Percentiles rank a stretch among this genome's conserved stretches.
These are phyloP conservation scores for Penstemon davidsonii DNA, from an alignment of 257 asterid species.

Conservation along the genomic window DNA sequence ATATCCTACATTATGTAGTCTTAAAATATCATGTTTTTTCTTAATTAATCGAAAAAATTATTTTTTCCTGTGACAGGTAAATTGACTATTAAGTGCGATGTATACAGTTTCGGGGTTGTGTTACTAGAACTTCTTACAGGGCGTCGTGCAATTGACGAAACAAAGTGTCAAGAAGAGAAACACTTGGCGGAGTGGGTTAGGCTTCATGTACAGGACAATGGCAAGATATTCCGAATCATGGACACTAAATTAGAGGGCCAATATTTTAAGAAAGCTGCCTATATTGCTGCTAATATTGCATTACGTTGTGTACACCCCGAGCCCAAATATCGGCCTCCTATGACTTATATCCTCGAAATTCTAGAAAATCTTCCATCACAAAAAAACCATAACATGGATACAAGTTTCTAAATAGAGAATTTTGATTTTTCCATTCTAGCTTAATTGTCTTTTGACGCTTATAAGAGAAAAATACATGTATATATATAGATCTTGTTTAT, in stretches of 20 bases:
- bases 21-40: neutral
- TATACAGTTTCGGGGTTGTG: slow-evolving; percentile 55
- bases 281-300: slow-evolving; percentile 51
- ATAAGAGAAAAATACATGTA: too few species aligned
- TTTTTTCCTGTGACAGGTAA: slow-evolving; percentile 30
- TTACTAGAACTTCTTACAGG: slow-evolving; percentile 52
- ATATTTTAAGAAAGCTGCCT: slow-evolving; percentile 51
- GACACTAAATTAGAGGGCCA: slow-evolving; percentile 55
- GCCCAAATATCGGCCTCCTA: slow-evolving; percentile 55
- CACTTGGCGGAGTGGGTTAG: slow-evolving; percentile 44
- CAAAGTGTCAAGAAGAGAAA: slow-evolving; percentile 43
- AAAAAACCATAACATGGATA: slow-evolving; percentile 16
- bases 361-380: slow-evolving; percentile 51
- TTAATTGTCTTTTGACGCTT: too few species aligned
- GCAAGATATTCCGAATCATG: slow-evolving; percentile 48
- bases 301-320: slow-evolving; percentile 44
- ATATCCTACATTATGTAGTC: too few species aligned
- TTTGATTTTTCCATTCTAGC: too few species aligned
- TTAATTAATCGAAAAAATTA: neutral
- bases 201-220: slow-evolving; percentile 40
- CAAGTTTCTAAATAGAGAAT: too few species aligned
- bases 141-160: slow-evolving; percentile 44
- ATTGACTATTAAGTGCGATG: slow-evolving; percentile 46
- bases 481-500: too few species aligned
- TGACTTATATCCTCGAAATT: slow-evolving; percentile 52